Conservation (phyloP, 78 protist genomes). For the Dictyostelium capitatum region DNA sequence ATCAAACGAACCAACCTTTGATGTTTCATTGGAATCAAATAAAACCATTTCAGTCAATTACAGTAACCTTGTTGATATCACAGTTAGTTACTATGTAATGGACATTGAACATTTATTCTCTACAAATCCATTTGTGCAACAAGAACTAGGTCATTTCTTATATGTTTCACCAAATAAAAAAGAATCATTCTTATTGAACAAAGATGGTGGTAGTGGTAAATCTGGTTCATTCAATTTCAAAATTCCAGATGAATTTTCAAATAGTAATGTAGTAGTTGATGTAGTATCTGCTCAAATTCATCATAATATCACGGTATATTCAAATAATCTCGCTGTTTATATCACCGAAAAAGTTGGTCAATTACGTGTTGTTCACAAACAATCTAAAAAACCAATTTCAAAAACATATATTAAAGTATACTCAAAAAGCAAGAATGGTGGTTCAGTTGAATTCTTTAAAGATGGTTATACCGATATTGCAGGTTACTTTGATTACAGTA, state of each 20-base stretch:
- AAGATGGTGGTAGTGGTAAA: background rate
- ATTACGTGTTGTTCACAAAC: constrained; percentile 46
- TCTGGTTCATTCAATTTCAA: constrained; percentile 20
- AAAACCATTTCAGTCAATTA: constrained; percentile 55
- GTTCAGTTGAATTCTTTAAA: constrained; percentile 46
- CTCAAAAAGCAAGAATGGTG: constrained; percentile 47
- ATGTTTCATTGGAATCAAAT: constrained; percentile 24
- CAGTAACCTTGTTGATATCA: constrained; percentile 46
- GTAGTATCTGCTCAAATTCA: constrained; percentile 36
- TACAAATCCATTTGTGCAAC: constrained; percentile 81
- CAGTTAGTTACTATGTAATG: constrained; percentile 60
- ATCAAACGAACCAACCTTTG: constrained; percentile 67
- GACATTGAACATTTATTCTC: constrained; percentile 78
- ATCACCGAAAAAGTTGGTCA: constrained; percentile 74
- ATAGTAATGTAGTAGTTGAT: constrained; percentile 56
- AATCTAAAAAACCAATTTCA: constrained; percentile 36
- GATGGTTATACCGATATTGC: constrained; percentile 80
- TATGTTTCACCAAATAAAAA: constrained; percentile 70
- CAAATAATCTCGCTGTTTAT: constrained; percentile 49
- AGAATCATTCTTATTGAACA: constrained; percentile 47
- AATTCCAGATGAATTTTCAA: constrained; percentile 62
- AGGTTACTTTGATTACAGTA: constrained; percentile 67
- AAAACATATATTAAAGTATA: constrained; percentile 75
- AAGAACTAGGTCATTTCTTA: constrained; percentile 74
- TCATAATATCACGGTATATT: constrained; percentile 37